Conservation (phyloP, 306 rosid genomes). For the Acacia crassicarpa region DNA sequence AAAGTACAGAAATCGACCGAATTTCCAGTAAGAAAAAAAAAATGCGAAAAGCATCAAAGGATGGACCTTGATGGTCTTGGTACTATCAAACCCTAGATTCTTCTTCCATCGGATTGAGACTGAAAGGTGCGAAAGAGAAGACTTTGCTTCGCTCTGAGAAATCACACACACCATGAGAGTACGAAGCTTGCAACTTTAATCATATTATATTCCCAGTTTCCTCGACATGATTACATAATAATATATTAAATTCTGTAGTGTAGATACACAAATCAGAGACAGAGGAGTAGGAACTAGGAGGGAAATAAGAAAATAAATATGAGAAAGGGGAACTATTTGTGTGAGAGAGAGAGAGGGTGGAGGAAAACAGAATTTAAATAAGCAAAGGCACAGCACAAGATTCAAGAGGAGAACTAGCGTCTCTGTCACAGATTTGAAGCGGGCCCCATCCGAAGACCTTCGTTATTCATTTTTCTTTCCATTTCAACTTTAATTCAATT, state of each 20-base stretch:
- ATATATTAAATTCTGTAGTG: slow-evolving; percentile 18
- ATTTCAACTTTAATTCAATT: slow-evolving; percentile 48
- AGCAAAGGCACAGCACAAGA: slow-evolving; percentile 27
- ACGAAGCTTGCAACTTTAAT: slow-evolving; percentile 64
- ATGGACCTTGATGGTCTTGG: slow-evolving; percentile 64
- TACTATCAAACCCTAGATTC: slow-evolving; percentile 89
- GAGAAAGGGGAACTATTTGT: neutral
- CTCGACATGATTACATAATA: slow-evolving; percentile 27
- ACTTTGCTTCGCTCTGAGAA: slow-evolving; percentile 70
- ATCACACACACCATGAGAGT: slow-evolving; percentile 59
- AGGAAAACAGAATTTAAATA: slow-evolving; percentile 43
- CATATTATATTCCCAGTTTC: slow-evolving; percentile 30
- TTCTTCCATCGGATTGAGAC: slow-evolving; percentile 58
- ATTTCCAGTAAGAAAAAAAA: slow-evolving; percentile 8
- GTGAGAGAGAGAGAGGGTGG: slow-evolving; percentile 23
- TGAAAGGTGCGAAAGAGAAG: slow-evolving; percentile 74
- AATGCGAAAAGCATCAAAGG: slow-evolving; percentile 43
- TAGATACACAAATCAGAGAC: neutral
- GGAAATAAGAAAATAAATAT: neutral
- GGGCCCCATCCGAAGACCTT: slow-evolving; percentile 78
- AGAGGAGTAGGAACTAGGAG: slow-evolving; percentile 8
- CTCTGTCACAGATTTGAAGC: slow-evolving; percentile 80
- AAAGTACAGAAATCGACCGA: slow-evolving; percentile 29
- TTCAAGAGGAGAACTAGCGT: slow-evolving; percentile 60
- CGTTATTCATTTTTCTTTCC: slow-evolving; percentile 52